phyloP scores from a whole-genome alignment of 495 filamentous ascomycete species.

The Aspergillus nidulans region DNA sequence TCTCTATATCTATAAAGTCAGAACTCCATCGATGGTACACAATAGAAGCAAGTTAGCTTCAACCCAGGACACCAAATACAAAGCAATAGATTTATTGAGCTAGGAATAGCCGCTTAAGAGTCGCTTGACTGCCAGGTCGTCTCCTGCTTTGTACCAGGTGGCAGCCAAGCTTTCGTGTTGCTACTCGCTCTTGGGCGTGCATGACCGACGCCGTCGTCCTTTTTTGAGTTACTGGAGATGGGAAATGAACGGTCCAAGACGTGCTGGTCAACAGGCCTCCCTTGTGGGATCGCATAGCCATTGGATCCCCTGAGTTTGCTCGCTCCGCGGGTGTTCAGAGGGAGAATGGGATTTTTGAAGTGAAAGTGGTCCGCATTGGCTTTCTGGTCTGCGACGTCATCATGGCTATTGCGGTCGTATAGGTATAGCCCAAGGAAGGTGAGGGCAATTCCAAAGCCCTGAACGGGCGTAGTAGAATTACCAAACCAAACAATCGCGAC shows the following conservation, averaged over 20 bases:
- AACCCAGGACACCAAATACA: background rate
- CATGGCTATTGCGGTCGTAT: conserved; percentile 88
- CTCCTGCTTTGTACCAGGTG: conserved; percentile 72
- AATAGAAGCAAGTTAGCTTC: background rate
- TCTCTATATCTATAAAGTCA: too few relatives aligned
- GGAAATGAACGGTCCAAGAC: conserved; percentile 24
- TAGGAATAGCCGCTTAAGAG: conserved; percentile 18
- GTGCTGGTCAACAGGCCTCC: conserved; percentile 24
- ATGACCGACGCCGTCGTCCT: conserved; percentile 51
- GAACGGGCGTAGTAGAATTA: conserved; percentile 73
- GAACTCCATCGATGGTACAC: too few relatives aligned
- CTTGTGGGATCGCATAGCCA: conserved; percentile 36
- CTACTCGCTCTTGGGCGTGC: conserved; percentile 53
- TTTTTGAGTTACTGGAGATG: conserved; percentile 49
- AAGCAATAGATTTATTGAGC: background rate
- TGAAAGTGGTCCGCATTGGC: conserved; percentile 55
- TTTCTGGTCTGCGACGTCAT: conserved; percentile 72
- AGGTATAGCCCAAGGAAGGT: conserved; percentile 93
- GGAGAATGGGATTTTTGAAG: conserved; percentile 62
- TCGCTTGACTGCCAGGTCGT: conserved; percentile 71
- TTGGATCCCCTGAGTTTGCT: conserved; percentile 38
- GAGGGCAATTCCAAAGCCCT: conserved; percentile 78
- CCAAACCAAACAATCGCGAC: conserved; percentile 97
- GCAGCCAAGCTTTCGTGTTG: conserved; percentile 57
- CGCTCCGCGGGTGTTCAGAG: conserved; percentile 48